These are phyloP conservation scores for Paecilomyces formosus DNA, from an alignment of 2,329 filamentous ascomycete species.

Conservation along the genomic window DNA sequence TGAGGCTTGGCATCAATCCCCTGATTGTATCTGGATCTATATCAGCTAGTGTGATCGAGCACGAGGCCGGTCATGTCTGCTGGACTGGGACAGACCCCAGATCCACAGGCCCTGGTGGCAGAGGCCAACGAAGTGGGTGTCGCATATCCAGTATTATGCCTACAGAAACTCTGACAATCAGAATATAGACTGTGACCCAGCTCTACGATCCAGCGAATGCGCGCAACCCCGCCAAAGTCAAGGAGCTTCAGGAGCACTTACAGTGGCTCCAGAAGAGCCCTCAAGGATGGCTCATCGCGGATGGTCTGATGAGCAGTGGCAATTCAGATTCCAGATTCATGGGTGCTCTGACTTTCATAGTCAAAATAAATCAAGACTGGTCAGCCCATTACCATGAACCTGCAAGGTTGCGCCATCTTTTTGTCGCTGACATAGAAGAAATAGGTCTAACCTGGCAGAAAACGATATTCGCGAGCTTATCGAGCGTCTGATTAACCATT, in stretches of 20 bases:
- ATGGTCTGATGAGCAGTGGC: constrained; percentile 61
- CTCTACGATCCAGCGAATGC: constrained; percentile 39
- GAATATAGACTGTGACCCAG: constrained; percentile 29
- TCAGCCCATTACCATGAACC: constrained; percentile 20
- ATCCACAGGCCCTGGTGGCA: constrained; percentile 18
- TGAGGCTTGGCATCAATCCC: constrained; percentile 13
- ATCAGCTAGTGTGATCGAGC: constrained; percentile 6
- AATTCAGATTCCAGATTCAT: constrained; percentile 82
- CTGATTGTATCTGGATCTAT: constrained; percentile 9
- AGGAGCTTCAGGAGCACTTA: constrained; percentile 62
- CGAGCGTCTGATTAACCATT: constrained; percentile 34
- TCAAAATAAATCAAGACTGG: constrained; percentile 93
- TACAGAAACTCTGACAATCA: not conserved
- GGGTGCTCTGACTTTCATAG: constrained; percentile 82
- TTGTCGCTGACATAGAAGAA: not conserved
- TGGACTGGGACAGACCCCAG: constrained; percentile 15
- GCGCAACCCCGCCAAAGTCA: constrained; percentile 35
- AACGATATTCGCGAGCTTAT: constrained; percentile 28
- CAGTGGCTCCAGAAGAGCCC: constrained; percentile 71
- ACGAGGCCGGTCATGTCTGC: constrained; percentile 19
- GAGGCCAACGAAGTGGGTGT: constrained; percentile 21
- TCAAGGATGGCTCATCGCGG: constrained; percentile 78
- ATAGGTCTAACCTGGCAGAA: constrained; percentile 30
- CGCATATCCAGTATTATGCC: not conserved
- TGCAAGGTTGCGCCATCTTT: not conserved